Evolutionary conservation across 495 filamentous ascomycete species (phyloP).

Genomic region (Tuber umbilicatum): DNA sequence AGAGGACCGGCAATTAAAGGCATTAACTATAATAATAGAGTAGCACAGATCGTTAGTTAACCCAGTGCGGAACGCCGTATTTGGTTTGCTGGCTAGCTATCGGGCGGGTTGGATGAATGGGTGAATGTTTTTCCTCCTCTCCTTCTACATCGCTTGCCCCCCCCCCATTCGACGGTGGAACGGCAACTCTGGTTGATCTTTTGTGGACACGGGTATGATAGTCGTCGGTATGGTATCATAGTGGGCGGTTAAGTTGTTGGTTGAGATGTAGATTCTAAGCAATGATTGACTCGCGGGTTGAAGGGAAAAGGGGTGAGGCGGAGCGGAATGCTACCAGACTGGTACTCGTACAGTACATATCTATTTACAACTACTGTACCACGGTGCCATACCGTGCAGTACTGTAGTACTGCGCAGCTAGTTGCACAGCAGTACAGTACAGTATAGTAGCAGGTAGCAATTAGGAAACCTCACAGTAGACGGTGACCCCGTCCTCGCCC

Average conservation of each 20-base stretch:
- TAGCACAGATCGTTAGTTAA: not conserved
- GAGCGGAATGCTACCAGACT: not conserved
- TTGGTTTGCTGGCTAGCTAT: not conserved
- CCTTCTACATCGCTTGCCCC: not conserved
- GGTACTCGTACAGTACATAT: no score
- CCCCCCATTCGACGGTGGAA: not conserved
- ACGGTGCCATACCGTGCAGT: not conserved
- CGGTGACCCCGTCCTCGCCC: not conserved
- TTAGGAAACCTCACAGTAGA: not conserved
- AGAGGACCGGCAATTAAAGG: not conserved
- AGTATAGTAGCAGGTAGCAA: no score
- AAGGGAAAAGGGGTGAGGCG: not conserved
- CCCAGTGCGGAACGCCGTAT: not conserved
- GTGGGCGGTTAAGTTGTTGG: not conserved
- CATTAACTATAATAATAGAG: not conserved
- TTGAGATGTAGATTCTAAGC: not conserved
- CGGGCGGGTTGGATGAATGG: slow-evolving; percentile 1
- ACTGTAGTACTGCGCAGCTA: not conserved
- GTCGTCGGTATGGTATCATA: not conserved
- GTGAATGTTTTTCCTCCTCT: not conserved
- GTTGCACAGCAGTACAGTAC: not conserved
- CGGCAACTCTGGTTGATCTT: not conserved
- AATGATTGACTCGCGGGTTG: not conserved
- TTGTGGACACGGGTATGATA: not conserved
- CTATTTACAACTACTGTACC: not conserved